Percentiles rank a stretch among this genome's conserved stretches.
These are phyloP conservation scores for Poa pratensis DNA, from an alignment of 176 grass and related monocot genomes.

Conservation along the genomic window DNA sequence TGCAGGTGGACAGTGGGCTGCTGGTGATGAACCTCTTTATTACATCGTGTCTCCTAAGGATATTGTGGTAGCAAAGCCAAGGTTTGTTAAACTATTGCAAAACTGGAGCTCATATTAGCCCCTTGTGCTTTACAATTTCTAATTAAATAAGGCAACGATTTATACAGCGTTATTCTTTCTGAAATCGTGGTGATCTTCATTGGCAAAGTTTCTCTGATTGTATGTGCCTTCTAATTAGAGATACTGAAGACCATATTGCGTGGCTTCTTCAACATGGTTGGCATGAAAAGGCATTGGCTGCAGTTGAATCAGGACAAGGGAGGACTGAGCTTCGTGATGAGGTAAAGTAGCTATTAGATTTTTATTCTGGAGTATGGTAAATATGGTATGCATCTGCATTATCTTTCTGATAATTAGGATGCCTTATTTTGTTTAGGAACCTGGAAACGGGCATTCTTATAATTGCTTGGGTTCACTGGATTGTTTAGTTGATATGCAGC, in stretches of 20 bases:
- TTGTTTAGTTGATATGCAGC: neutral
- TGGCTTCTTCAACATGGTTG: slow-evolving; percentile 99
- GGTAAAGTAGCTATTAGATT: slow-evolving; percentile 55
- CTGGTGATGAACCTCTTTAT: slow-evolving; percentile 96
- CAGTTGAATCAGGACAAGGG: slow-evolving; percentile 87
- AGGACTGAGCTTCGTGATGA: slow-evolving; percentile 90
- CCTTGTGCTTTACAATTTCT: slow-evolving; percentile 8
- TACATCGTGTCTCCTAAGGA: slow-evolving; percentile 99
- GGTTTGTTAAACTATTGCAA: slow-evolving; percentile 59
- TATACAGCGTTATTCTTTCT: slow-evolving; percentile 2
- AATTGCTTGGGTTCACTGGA: neutral
- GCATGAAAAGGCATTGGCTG: slow-evolving; percentile 98
- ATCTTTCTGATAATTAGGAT: slow-evolving; percentile 39
- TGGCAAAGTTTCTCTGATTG: slow-evolving; percentile 4
- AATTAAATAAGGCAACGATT: slow-evolving; percentile 26
- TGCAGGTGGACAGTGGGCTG: slow-evolving; percentile 97
- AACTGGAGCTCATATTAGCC: slow-evolving; percentile 28
- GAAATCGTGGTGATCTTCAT: slow-evolving; percentile 6
- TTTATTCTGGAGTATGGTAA: slow-evolving; percentile 16
- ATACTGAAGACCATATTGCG: slow-evolving; percentile 98
- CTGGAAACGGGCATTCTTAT: neutral
- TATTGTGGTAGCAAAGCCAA: slow-evolving; percentile 94
- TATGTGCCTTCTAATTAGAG: slow-evolving; percentile 64
- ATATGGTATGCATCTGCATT: slow-evolving; percentile 11
- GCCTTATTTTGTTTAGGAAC: slow-evolving; percentile 11